phyloP scores from a whole-genome alignment of 441 rosid genomes.

The Erodium chrysanthum region DNA sequence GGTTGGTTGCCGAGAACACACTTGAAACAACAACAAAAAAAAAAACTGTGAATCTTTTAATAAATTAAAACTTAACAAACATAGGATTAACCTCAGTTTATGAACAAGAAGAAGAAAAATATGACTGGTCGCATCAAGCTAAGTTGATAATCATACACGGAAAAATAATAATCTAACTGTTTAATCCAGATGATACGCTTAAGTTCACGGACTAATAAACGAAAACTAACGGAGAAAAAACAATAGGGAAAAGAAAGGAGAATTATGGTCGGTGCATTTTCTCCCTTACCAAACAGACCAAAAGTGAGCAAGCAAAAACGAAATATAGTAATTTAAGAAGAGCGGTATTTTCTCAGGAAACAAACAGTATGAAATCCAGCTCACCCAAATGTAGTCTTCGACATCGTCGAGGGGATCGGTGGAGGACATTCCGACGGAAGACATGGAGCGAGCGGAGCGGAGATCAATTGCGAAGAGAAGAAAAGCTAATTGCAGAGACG shows the following conservation, averaged over 20 bases:
- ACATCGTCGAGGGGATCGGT: conserved; percentile 38
- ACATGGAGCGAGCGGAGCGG: background rate
- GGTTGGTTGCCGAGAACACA: conserved; percentile 19
- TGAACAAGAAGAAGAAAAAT: background rate
- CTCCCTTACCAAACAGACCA: no score
- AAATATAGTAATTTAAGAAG: no score
- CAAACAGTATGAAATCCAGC: background rate
- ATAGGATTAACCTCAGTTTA: background rate
- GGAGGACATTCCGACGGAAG: conserved; percentile 31
- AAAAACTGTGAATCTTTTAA: background rate
- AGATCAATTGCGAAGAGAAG: no score
- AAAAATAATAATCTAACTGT: no score
- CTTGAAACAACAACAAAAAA: background rate
- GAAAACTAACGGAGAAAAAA: background rate
- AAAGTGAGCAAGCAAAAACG: no score
- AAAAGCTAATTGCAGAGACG: background rate
- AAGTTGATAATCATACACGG: no score
- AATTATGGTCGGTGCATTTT: no score
- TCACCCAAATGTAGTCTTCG: conserved; percentile 47
- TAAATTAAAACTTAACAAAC: background rate
- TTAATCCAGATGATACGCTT: no score
- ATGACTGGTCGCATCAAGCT: no score
- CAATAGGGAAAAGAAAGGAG: background rate
- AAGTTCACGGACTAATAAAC: no score
- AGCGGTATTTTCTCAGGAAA: background rate